Evolutionary conservation across 2,329 filamentous ascomycete genomes (phyloP), one percentile per base, ranked within the genome.

Genomic region (Tolypocladium album): DNA sequence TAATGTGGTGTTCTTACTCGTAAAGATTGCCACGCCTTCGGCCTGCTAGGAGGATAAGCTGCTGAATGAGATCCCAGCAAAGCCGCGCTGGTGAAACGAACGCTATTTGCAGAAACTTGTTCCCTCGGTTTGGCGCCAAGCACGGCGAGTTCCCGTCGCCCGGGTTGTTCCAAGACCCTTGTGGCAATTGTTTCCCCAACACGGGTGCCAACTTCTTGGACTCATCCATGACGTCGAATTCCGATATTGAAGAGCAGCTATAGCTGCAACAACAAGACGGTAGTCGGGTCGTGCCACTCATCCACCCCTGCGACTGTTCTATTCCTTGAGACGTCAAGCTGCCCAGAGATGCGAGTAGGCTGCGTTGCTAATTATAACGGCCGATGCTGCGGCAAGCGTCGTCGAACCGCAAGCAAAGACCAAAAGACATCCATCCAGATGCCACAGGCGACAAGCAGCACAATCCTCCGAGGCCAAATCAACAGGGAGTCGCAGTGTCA

Each of bases 391-490:
- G 50, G 31, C 31, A 53, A 36, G n/a, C 12, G 20, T 36, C 27
- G 31, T 22, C 20, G 27, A 22, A 11, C 17, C 11, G 50, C 27
- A 53, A 36, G 50, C 50, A 36, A 20, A 17, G 17, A n/a, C 27
- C 27, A 15, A n/a, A 53, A 53, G 31, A 7, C 27, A 22, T 27
- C 47, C 47, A 52, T 20, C 6, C 13, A 20, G 24, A 31, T 50
- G 47, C 27, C 27, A n/a, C 31, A 12, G 50, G 27, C 27, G 31
- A 53, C 50, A 8, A 15, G 31, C 20, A 15, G 50, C 20, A 12
- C 15, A 34, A 20, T 22, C 22, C 50, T n/a, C 36, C 24, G 61
- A 58, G 62, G 42, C 63, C 69, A 66, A 70, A 70, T 70, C 63
- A 63, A 61, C 61, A 6, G 24, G 55, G 15, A 34, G 55, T 36